A percentile compares a stretch with the other conserved stretches of the same genome.
These are phyloP conservation scores for Tagetes erecta DNA, from an alignment of 129 eudicot genomes.

Conservation along the genomic window DNA sequence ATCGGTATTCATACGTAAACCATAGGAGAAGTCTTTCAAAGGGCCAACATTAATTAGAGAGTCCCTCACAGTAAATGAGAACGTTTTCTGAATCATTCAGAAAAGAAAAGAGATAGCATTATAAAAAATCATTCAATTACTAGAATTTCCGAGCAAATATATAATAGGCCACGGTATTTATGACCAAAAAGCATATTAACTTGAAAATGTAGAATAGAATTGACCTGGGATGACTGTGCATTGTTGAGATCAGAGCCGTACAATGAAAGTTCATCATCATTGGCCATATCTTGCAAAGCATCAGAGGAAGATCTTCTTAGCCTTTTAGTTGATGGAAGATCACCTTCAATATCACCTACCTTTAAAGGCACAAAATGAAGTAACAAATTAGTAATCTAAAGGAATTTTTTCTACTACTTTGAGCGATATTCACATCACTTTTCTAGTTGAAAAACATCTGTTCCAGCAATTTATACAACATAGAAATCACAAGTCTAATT, in stretches of 20 bases:
- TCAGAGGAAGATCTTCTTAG: slow-evolving; percentile 85
- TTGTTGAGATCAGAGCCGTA: slow-evolving; percentile 83
- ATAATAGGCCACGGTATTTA: neutral
- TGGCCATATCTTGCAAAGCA: slow-evolving; percentile 82
- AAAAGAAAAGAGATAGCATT: neutral
- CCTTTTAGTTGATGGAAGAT: slow-evolving; percentile 68
- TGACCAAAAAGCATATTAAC: slow-evolving; percentile 1
- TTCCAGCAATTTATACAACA: slow-evolving; percentile 5
- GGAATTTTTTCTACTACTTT: neutral
- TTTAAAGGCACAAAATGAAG: slow-evolving; percentile 26
- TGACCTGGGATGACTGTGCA: slow-evolving; percentile 81
- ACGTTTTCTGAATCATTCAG: slow-evolving; percentile 66
- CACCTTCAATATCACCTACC: slow-evolving; percentile 93
- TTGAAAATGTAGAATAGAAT: slow-evolving; percentile 16
- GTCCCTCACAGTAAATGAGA: slow-evolving; percentile 94
- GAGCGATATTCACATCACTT: neutral
- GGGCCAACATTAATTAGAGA: slow-evolving; percentile 93
- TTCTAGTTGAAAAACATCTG: neutral
- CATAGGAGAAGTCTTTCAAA: slow-evolving; percentile 84
- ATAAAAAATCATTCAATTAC: neutral
- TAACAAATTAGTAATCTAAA: slow-evolving; percentile 1
- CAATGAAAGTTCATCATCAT: slow-evolving; percentile 83
- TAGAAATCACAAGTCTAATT: neutral
- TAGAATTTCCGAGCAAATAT: neutral
- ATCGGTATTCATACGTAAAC: slow-evolving; percentile 87